phyloP scores from a whole-genome alignment of 2,329 filamentous ascomycete species.

The Ilyonectria sp. region DNA sequence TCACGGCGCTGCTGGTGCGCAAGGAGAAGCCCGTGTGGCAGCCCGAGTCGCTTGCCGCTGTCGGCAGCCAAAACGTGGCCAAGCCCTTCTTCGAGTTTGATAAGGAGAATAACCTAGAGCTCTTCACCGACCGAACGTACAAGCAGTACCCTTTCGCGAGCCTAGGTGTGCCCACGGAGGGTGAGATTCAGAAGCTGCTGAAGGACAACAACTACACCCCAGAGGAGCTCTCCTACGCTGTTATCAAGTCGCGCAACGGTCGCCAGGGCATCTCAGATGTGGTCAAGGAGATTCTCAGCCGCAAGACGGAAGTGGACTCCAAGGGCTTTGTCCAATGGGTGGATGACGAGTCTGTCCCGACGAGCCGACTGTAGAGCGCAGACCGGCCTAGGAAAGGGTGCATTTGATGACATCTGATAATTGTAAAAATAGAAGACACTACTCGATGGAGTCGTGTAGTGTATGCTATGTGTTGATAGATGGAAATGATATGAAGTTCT shows the following conservation, averaged over 20 bases:
- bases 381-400: slow-evolving; percentile 15
- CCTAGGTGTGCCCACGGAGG: slow-evolving; percentile 84
- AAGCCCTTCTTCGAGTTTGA: slow-evolving; percentile 78
- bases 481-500: slow-evolving; percentile 39
- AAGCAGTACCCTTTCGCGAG: slow-evolving; percentile 78
- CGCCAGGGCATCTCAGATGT: slow-evolving; percentile 81
- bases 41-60: slow-evolving; percentile 79
- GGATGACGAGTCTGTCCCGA: slow-evolving; percentile 45
- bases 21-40: slow-evolving; percentile 82
- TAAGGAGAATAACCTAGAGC: slow-evolving; percentile 63
- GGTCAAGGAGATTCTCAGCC: slow-evolving; percentile 76
- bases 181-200: slow-evolving; percentile 66
- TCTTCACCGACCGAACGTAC: slow-evolving; percentile 77
- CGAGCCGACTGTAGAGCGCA: slow-evolving; percentile 52
- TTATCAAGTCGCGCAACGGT: slow-evolving; percentile 71
- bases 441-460: slow-evolving; percentile 37
- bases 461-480: slow-evolving; percentile 47
- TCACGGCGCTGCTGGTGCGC: slow-evolving; percentile 83
- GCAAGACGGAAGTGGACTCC: slow-evolving; percentile 69
- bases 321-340: slow-evolving; percentile 62
- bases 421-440: slow-evolving; percentile 49
- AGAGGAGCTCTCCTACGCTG: slow-evolving; percentile 73
- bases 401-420: slow-evolving; percentile 30
- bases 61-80: slow-evolving; percentile 68
- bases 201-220: slow-evolving; percentile 57